A percentile compares a stretch with the other conserved stretches of the same genome.
phyloP scores from a whole-genome alignment of 2,329 filamentous ascomycete species.

The Torrubiellomyces zombiae region DNA sequence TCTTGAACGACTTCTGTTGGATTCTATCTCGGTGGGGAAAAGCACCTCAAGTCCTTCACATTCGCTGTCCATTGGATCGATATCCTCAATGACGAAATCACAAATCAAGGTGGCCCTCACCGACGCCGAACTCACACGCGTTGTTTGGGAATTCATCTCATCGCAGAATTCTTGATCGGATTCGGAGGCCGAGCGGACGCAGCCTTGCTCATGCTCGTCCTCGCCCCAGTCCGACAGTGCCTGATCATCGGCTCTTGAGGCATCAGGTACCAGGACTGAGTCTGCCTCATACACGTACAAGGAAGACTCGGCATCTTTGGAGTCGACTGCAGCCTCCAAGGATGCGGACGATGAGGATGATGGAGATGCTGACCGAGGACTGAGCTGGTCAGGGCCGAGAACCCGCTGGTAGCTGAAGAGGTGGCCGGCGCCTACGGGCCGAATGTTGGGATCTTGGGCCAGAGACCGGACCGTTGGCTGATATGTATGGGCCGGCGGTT shows the following conservation, averaged over 20 bases:
- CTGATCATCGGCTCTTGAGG: too few relatives aligned
- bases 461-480: too few relatives aligned
- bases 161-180: slow-evolving; percentile 9
- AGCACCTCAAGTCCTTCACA: slow-evolving; percentile 25
- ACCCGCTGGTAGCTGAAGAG: slow-evolving; percentile 24
- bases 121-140: too few relatives aligned
- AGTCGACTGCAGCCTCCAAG: slow-evolving; percentile 8
- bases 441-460: slow-evolving; percentile 22
- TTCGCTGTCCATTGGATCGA: slow-evolving; percentile 28
- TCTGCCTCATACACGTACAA: too few relatives aligned
- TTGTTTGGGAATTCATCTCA: slow-evolving; percentile 7
- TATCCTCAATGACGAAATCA: slow-evolving; percentile 28
- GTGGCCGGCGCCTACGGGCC: slow-evolving; percentile 23
- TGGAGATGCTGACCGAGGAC: slow-evolving; percentile 18
- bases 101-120: slow-evolving; percentile 7
- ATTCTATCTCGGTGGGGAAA: slow-evolving; percentile 29
- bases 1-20: slow-evolving; percentile 23
- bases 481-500: too few relatives aligned
- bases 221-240: slow-evolving; percentile 6
- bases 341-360: slow-evolving; percentile 10
- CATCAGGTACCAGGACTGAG: too few relatives aligned
- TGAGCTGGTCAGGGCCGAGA: slow-evolving; percentile 17
- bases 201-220: too few relatives aligned
- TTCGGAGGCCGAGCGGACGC: slow-evolving; percentile 1
- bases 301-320: slow-evolving; percentile 6